Evolutionary conservation across 148 eudicot genomes (phyloP).

Genomic region (Polygonum maritimum): DNA sequence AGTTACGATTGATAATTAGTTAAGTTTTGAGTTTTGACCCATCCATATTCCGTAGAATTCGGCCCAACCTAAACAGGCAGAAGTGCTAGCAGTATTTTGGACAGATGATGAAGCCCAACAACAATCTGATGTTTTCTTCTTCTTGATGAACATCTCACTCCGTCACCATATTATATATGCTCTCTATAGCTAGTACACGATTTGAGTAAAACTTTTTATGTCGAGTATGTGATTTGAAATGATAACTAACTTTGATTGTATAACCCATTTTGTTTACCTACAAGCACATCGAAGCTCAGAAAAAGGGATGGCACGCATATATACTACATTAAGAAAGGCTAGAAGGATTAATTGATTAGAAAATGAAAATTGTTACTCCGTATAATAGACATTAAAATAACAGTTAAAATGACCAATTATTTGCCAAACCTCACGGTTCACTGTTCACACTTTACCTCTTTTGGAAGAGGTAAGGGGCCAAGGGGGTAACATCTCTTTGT

Average conservation of each 20-base stretch:
- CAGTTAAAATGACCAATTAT: not conserved
- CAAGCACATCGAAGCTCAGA: not conserved
- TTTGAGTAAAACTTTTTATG: not conserved
- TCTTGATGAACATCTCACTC: too few species aligned
- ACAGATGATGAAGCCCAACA: too few species aligned
- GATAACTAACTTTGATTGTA: not conserved
- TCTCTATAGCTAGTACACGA: too few species aligned
- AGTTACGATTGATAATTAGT: too few species aligned
- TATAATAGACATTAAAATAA: too few species aligned
- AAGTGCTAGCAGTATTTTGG: not conserved
- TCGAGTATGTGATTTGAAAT: not conserved
- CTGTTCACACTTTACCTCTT: not conserved
- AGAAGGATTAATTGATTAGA: not conserved
- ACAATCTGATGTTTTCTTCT: too few species aligned
- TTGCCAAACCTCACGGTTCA: too few species aligned
- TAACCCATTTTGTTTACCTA: not conserved
- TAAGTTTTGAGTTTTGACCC: too few species aligned
- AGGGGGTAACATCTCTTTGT: not conserved
- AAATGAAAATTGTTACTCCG: not conserved
- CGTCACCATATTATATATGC: too few species aligned
- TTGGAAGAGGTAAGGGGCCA: not conserved
- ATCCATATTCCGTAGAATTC: too few species aligned
- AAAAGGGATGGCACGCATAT: not conserved
- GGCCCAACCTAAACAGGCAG: not conserved
- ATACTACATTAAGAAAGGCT: not conserved